These are phyloP conservation scores for Populus hybrid DNA, from an alignment of 441 rosid genomes.

Conservation along the genomic window DNA sequence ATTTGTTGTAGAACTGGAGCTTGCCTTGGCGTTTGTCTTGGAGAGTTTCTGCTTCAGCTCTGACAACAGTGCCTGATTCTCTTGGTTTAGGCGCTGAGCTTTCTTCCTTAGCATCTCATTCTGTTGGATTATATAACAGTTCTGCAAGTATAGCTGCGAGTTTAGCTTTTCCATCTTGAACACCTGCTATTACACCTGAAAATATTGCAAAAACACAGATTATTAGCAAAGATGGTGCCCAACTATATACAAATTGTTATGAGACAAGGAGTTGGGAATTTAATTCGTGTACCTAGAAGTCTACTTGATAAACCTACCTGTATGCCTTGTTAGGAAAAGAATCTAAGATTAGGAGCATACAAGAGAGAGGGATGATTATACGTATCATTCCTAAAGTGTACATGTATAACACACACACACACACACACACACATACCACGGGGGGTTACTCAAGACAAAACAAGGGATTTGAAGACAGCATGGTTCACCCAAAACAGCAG, in stretches of 20 bases:
- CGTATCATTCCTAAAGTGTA: neutral
- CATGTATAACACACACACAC: too few relatives aligned
- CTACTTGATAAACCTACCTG: neutral
- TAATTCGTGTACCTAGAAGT: neutral
- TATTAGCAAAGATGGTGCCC: neutral
- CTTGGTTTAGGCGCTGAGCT: slow-evolving; percentile 39
- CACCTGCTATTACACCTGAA: slow-evolving; percentile 1
- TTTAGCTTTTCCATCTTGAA: slow-evolving; percentile 36
- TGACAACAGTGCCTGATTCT: slow-evolving; percentile 38
- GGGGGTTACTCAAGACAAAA: neutral
- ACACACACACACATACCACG: neutral
- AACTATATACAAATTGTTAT: neutral
- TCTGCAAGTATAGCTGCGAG: slow-evolving; percentile 36
- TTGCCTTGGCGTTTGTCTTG: slow-evolving; percentile 12
- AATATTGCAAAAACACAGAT: neutral
- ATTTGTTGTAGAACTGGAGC: slow-evolving; percentile 12
- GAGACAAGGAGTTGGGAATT: neutral
- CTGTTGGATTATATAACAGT: slow-evolving; percentile 38
- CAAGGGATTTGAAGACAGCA: neutral
- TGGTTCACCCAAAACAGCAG: slow-evolving; percentile 13
- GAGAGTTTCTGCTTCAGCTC: slow-evolving; percentile 35
- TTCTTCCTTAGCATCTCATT: slow-evolving; percentile 45
- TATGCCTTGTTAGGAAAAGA: neutral
- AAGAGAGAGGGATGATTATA: neutral
- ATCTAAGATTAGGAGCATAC: neutral